Evolutionary conservation across 1,284 basidiomycete species (phyloP).

Genomic region (Fomitopsis pinicola): DNA sequence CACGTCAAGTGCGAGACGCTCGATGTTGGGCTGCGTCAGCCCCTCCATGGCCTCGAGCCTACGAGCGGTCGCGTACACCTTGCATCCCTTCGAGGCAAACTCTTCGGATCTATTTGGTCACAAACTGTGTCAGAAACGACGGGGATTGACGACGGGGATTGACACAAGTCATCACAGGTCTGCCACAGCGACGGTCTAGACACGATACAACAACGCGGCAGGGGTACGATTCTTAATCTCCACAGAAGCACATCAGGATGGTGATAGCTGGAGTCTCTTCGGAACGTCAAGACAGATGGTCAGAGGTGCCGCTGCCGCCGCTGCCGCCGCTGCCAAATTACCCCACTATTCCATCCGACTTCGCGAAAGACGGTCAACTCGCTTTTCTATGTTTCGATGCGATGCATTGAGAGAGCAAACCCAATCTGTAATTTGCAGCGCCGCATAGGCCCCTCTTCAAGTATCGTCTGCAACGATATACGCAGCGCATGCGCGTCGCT

Average conservation of each 20-base stretch:
- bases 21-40: slow-evolving; percentile 2
- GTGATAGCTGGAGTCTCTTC: neutral
- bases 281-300: neutral
- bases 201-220: too few species aligned
- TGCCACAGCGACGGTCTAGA: neutral
- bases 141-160: neutral
- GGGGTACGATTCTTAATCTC: too few species aligned
- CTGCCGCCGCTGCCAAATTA: too few species aligned
- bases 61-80: slow-evolving; percentile 37
- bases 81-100: slow-evolving; percentile 29
- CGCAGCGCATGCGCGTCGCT: neutral
- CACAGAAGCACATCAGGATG: neutral
- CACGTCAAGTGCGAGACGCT: slow-evolving; percentile 9
- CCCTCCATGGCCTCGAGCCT: slow-evolving; percentile 27
- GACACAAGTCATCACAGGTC: neutral
- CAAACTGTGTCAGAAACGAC: neutral
- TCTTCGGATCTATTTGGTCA: slow-evolving; percentile 26
- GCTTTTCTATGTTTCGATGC: too few species aligned
- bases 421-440: neutral
- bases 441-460: too few species aligned
- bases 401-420: too few species aligned
- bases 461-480: too few species aligned
- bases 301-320: neutral
- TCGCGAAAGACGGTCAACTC: neutral
- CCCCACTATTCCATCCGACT: neutral